Conservation (phyloP, 176 grass and related monocot genomes). For the Dactylis glomerata region DNA sequence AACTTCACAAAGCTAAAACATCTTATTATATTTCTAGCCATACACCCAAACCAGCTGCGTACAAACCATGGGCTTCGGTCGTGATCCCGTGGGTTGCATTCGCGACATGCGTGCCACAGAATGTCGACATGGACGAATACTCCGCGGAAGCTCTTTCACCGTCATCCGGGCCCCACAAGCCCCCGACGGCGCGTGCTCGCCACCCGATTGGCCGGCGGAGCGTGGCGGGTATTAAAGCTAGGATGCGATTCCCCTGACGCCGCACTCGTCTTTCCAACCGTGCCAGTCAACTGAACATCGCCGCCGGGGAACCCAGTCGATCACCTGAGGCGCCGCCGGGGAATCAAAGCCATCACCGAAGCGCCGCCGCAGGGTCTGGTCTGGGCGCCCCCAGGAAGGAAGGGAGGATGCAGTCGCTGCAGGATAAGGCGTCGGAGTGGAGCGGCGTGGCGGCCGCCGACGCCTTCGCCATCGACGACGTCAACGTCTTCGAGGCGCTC, state of each 20-base stretch:
- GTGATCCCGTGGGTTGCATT: neutral
- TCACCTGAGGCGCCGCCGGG: too few relatives aligned
- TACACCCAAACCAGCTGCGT: neutral
- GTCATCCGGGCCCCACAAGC: neutral
- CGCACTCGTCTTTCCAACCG: neutral
- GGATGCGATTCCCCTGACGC: neutral
- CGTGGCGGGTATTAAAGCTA: neutral
- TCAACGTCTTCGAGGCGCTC: slow-evolving; percentile 77
- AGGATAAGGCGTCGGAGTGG: slow-evolving; percentile 96
- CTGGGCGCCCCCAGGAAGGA: neutral
- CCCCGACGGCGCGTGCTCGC: neutral
- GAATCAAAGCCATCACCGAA: neutral
- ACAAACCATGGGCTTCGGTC: neutral
- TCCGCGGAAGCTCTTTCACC: neutral
- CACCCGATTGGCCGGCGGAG: slow-evolving; percentile 12
- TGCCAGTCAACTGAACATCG: neutral
- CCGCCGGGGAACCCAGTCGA: neutral
- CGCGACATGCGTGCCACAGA: neutral
- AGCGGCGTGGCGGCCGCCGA: slow-evolving; percentile 77
- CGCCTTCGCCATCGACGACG: slow-evolving; percentile 81
- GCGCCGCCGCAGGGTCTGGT: neutral
- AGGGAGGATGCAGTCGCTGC: slow-evolving; percentile 67
- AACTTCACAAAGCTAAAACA: too few relatives aligned
- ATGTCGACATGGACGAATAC: slow-evolving; percentile 13
- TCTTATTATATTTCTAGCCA: too few relatives aligned